phyloP scores from a whole-genome alignment of 2,329 filamentous ascomycete species.

The Aspergillus novoparasiticus region DNA sequence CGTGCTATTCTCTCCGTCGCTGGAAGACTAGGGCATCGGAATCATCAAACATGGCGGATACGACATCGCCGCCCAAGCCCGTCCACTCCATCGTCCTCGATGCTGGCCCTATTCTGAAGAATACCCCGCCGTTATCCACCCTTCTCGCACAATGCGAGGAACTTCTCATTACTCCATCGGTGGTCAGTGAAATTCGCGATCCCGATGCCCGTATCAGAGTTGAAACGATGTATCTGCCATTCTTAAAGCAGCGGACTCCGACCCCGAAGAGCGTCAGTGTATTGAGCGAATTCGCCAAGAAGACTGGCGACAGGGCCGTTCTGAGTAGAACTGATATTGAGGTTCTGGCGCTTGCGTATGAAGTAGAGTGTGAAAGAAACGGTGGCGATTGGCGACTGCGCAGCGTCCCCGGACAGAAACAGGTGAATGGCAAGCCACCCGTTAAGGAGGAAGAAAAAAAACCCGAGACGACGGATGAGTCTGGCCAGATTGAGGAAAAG shows the following conservation, averaged over 20 bases:
- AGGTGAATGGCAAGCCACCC: constrained; percentile 70
- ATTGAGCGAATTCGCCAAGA: constrained; percentile 80
- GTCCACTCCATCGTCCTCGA: constrained; percentile 86
- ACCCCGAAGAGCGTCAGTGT: constrained; percentile 75
- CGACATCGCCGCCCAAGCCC: constrained; percentile 55
- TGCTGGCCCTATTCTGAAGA: constrained; percentile 90
- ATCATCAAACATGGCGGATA: constrained; percentile 26
- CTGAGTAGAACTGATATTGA: constrained; percentile 88
- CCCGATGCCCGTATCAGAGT: constrained; percentile 76
- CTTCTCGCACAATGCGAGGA: constrained; percentile 75
- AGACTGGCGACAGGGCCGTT: constrained; percentile 85
- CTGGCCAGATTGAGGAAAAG: constrained; percentile 17
- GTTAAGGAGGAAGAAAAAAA: constrained; percentile 41
- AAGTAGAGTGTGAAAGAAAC: constrained; percentile 89
- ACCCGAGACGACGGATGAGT: constrained; percentile 35
- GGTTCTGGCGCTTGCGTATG: constrained; percentile 86
- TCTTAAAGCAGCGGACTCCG: constrained; percentile 76
- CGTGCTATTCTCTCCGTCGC: not conserved
- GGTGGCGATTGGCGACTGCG: constrained; percentile 85
- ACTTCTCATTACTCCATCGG: constrained; percentile 80
- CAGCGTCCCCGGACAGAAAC: constrained; percentile 76
- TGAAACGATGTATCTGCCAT: constrained; percentile 82
- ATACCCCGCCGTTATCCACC: constrained; percentile 81
- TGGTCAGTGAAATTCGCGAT: constrained; percentile 86
- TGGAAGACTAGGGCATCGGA: not conserved